Evolutionary conservation across 345 rosid genomes (phyloP).

Genomic region (Hibiscus syriacus): DNA sequence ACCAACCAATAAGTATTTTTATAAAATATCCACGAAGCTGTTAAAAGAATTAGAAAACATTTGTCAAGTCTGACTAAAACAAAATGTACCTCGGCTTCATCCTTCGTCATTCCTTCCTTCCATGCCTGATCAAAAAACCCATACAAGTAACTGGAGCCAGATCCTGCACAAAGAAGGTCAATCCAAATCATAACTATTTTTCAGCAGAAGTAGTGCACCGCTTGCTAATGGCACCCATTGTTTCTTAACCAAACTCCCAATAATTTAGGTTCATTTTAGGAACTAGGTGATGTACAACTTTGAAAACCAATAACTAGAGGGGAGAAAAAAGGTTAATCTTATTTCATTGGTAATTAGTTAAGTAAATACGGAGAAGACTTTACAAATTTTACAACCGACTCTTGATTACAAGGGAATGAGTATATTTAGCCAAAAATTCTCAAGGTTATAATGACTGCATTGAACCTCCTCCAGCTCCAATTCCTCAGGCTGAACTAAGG

Average conservation of each 20-base stretch:
- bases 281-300: neutral
- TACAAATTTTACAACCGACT: neutral
- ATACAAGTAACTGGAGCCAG: slow-evolving; percentile 90
- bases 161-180: slow-evolving; percentile 38
- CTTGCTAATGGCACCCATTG: neutral
- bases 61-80: neutral
- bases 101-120: slow-evolving; percentile 93
- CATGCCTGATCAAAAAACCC: slow-evolving; percentile 97
- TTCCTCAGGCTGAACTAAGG: neutral
- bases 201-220: neutral
- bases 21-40: neutral
- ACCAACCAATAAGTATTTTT: neutral
- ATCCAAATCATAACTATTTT: neutral
- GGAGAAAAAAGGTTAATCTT: neutral
- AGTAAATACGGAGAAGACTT: neutral
- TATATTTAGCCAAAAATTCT: neutral
- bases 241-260: neutral
- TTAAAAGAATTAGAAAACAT: neutral
- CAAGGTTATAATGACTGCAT: neutral
- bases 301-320: neutral
- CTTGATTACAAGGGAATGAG: neutral
- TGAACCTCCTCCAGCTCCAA: neutral
- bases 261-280: neutral
- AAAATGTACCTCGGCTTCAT: slow-evolving; percentile 87
- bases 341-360: neutral